A percentile compares a stretch with the other conserved stretches of the same genome.
Conservation (phyloP, 306 rosid genomes). For the Cercis canadensis region DNA sequence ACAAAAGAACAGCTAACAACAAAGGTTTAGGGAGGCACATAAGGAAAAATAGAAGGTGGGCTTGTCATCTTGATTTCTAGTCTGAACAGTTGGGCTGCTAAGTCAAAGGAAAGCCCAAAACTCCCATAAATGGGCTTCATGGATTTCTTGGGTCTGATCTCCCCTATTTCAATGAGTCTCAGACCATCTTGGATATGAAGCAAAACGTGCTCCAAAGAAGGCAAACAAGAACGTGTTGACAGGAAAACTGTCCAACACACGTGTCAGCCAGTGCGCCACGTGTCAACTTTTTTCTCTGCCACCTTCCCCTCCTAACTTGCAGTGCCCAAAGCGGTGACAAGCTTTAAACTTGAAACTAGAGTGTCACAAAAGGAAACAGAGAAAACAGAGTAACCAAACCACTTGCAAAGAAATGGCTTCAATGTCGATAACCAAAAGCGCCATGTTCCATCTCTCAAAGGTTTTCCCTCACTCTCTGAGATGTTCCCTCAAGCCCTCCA, state of each 20-base stretch:
- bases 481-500: conserved; percentile 46
- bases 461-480: conserved; percentile 51
- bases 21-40: too few species aligned
- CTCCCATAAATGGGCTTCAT: too few species aligned
- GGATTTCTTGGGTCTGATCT: too few species aligned
- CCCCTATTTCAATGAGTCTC: too few species aligned
- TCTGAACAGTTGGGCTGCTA: too few species aligned
- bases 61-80: too few species aligned
- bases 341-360: conserved; percentile 20
- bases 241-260: background rate
- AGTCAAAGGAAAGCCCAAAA: too few species aligned
- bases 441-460: conserved; percentile 57
- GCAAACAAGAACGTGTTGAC: conserved; percentile 27
- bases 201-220: background rate
- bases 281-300: conserved; percentile 2
- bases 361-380: background rate
- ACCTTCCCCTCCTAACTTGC: conserved; percentile 21
- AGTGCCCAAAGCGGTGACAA: background rate
- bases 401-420: conserved; percentile 48
- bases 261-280: background rate
- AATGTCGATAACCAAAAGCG: conserved; percentile 47
- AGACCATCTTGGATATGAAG: too few species aligned
- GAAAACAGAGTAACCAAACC: background rate
- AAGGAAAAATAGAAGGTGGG: too few species aligned
- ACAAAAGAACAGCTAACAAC: too few species aligned